These are phyloP conservation scores for Exophiala sp. DNA, from an alignment of 2,329 filamentous ascomycete species.

Conservation along the genomic window DNA sequence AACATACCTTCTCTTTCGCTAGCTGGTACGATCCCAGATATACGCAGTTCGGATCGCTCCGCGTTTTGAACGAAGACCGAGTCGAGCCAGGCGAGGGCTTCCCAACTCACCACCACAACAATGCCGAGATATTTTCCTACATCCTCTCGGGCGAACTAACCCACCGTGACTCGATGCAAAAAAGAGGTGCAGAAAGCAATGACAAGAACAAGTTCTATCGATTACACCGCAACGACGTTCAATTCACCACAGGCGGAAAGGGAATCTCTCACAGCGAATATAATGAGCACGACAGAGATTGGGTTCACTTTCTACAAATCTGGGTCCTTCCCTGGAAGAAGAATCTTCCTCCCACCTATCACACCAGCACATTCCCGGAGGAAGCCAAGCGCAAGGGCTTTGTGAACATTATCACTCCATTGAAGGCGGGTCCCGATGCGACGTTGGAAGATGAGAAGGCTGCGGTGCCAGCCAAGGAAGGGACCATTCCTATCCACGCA, in stretches of 20 bases:
- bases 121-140: conserved; percentile 88
- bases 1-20: conserved; percentile 81
- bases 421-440: conserved; percentile 61
- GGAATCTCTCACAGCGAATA: conserved; percentile 75
- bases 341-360: conserved; percentile 67
- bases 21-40: conserved; percentile 61
- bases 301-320: conserved; percentile 82
- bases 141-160: conserved; percentile 80
- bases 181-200: conserved; percentile 57
- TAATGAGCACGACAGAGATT: conserved; percentile 65
- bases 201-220: conserved; percentile 59
- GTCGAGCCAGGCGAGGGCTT: conserved; percentile 70
- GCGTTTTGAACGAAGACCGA: conserved; percentile 84
- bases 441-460: conserved; percentile 57
- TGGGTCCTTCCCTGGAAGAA: conserved; percentile 75
- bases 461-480: conserved; percentile 55
- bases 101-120: conserved; percentile 75
- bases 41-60: conserved; percentile 65
- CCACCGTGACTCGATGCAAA: conserved; percentile 78
- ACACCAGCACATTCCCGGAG: conserved; percentile 67
- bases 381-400: conserved; percentile 65
- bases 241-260: conserved; percentile 83
- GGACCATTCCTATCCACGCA: conserved; percentile 76
- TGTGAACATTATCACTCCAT: conserved; percentile 68
- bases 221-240: conserved; percentile 74